Conservation (phyloP, 441 rosid genomes). For the Flueggea neowawraea region DNA sequence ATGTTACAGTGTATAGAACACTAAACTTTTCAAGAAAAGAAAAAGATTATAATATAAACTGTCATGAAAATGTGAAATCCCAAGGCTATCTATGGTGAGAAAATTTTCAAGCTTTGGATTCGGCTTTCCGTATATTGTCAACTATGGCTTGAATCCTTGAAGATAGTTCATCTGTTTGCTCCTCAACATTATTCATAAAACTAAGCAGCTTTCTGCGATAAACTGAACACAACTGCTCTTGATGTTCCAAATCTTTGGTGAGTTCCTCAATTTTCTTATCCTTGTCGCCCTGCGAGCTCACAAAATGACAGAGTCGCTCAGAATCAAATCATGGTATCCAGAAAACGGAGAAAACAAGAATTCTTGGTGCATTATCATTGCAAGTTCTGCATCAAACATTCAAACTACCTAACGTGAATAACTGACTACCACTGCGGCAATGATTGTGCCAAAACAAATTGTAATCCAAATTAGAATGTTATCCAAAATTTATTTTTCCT, state of each 20-base stretch:
- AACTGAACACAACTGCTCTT: slow-evolving; percentile 46
- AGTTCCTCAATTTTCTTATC: slow-evolving; percentile 70
- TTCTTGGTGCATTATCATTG: not conserved
- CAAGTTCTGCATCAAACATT: no score
- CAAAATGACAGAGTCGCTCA: not conserved
- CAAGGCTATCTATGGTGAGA: slow-evolving; percentile 28
- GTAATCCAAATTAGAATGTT: no score
- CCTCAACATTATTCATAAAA: slow-evolving; percentile 59
- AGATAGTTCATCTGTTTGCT: slow-evolving; percentile 59
- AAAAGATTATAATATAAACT: no score
- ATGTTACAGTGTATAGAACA: no score
- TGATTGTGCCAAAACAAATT: no score
- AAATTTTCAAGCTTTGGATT: slow-evolving; percentile 40
- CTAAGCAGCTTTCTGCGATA: slow-evolving; percentile 52
- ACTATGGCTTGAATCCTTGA: slow-evolving; percentile 50
- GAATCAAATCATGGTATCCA: not conserved
- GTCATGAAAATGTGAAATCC: no score
- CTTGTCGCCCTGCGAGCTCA: slow-evolving; percentile 53
- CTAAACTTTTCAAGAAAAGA: no score
- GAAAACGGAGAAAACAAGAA: not conserved
- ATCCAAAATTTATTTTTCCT: no score
- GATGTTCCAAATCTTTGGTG: slow-evolving; percentile 49
- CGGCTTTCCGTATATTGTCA: slow-evolving; percentile 50
- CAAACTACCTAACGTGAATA: no score
- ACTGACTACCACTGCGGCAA: no score